phyloP scores from a whole-genome alignment of 2,329 filamentous ascomycete species.

The Emergomyces pasteurianus region DNA sequence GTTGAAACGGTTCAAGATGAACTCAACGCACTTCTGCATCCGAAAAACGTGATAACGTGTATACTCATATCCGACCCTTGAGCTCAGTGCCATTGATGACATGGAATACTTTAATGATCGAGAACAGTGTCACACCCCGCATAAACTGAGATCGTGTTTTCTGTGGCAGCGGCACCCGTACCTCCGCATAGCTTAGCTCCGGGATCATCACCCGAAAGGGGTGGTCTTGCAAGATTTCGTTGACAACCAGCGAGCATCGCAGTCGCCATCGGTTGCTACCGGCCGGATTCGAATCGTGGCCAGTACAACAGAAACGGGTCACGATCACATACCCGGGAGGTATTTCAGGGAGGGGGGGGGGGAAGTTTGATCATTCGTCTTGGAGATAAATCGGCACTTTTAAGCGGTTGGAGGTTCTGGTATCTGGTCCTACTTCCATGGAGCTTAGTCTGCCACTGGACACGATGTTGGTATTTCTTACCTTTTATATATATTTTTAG shows the following conservation, averaged over 20 bases:
- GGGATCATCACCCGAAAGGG: conserved; percentile 37
- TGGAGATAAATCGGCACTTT: conserved; percentile 48
- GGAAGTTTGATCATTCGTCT: conserved; percentile 42
- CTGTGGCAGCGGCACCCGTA: neutral
- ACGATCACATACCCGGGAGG: conserved; percentile 40
- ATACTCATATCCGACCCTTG: conserved; percentile 37
- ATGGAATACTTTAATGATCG: neutral
- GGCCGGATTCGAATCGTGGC: conserved; percentile 47
- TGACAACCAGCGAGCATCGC: conserved; percentile 11
- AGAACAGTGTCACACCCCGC: conserved; percentile 12
- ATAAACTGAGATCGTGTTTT: conserved; percentile 6
- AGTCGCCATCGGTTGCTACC: conserved; percentile 22
- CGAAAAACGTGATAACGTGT: conserved; percentile 38
- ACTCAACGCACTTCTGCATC: conserved; percentile 27
- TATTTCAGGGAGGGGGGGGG: conserved; percentile 50
- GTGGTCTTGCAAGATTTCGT: conserved; percentile 40
- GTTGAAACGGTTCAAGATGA: conserved; percentile 49
- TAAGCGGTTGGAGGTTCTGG: neutral
- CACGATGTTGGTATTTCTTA: neutral
- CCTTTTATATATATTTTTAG: too few relatives aligned
- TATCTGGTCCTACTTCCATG: neutral
- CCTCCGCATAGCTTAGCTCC: neutral
- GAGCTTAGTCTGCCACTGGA: too few relatives aligned
- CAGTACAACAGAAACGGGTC: conserved; percentile 49
- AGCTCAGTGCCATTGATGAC: neutral